Percentiles rank a stretch among this genome's conserved stretches.
Evolutionary conservation across 768 basidiomycete species (phyloP).

Genomic region (Zangia roseola): DNA sequence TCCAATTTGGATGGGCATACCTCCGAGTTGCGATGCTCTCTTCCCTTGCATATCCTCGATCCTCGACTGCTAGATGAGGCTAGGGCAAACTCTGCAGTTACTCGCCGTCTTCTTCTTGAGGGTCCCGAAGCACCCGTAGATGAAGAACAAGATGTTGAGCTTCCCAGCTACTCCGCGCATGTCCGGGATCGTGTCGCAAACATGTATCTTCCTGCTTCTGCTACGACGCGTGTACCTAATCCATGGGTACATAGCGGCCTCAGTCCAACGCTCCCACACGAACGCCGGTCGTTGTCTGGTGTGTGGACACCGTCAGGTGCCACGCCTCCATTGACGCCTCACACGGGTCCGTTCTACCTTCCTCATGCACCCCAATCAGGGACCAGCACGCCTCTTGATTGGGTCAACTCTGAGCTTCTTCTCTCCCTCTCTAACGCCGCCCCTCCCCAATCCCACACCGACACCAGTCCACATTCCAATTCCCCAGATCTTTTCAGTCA

Average conservation of each 20-base stretch:
- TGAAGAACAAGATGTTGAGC: slow-evolving; percentile 64
- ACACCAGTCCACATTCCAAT: slow-evolving; percentile 13
- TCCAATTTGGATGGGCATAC: slow-evolving; percentile 88
- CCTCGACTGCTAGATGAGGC: slow-evolving; percentile 72
- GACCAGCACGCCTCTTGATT: slow-evolving; percentile 56
- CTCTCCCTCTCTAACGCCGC: slow-evolving; percentile 52
- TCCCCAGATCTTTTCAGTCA: slow-evolving; percentile 27
- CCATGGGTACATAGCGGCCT: slow-evolving; percentile 52
- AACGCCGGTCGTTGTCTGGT: slow-evolving; percentile 17
- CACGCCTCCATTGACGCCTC: slow-evolving; percentile 40
- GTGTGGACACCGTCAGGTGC: slow-evolving; percentile 33
- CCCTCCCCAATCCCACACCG: slow-evolving; percentile 21
- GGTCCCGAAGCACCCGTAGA: slow-evolving; percentile 36
- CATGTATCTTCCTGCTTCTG: slow-evolving; percentile 64
- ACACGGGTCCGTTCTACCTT: slow-evolving; percentile 27
- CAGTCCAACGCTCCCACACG: slow-evolving; percentile 35
- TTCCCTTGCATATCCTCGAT: slow-evolving; percentile 86
- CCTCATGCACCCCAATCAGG: slow-evolving; percentile 46
- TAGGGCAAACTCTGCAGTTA: slow-evolving; percentile 64
- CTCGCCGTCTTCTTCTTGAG: slow-evolving; percentile 54
- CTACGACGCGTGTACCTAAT: slow-evolving; percentile 62
- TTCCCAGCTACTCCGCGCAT: slow-evolving; percentile 89
- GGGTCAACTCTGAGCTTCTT: slow-evolving; percentile 85
- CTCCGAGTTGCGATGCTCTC: slow-evolving; percentile 91
- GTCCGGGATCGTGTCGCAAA: slow-evolving; percentile 87